These are phyloP conservation scores for Vigna unguiculata DNA, from an alignment of 306 rosid genomes.

Conservation along the genomic window DNA sequence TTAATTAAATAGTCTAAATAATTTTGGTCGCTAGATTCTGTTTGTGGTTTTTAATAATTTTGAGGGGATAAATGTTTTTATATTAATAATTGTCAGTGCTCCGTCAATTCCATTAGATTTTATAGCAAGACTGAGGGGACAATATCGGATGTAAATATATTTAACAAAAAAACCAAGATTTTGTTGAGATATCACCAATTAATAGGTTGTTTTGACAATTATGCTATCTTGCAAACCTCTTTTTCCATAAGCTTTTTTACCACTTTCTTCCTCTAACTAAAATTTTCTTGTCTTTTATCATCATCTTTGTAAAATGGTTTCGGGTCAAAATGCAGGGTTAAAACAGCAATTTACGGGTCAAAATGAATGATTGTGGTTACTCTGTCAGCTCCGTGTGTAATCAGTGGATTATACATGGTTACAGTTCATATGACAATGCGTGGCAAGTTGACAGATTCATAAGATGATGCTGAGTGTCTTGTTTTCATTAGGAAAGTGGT, in stretches of 20 bases:
- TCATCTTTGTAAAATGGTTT: background rate
- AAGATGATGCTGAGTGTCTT: slow-evolving; percentile 43
- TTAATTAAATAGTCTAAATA: slow-evolving; percentile 16
- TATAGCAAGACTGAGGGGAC: slow-evolving; percentile 11
- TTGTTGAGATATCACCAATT: slow-evolving; percentile 32
- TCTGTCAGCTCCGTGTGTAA: slow-evolving; percentile 24
- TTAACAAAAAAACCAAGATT: background rate
- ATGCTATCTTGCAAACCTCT: slow-evolving; percentile 55
- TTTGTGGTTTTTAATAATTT: slow-evolving; percentile 1
- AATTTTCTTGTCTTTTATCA: slow-evolving; percentile 20
- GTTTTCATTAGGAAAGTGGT: slow-evolving; percentile 56
- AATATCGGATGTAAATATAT: slow-evolving; percentile 20
- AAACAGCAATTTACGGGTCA: background rate
- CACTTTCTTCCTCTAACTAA: slow-evolving; percentile 27
- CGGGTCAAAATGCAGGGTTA: background rate
- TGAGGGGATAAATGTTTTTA: slow-evolving; percentile 15
- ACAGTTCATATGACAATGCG: slow-evolving; percentile 1
- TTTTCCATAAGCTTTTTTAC: slow-evolving; percentile 26
- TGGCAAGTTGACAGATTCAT: slow-evolving; percentile 35
- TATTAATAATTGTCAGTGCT: background rate
- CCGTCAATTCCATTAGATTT: slow-evolving; percentile 10
- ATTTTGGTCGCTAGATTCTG: slow-evolving; percentile 30
- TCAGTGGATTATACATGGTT: slow-evolving; percentile 27
- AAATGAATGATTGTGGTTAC: slow-evolving; percentile 14
- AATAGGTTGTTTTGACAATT: slow-evolving; percentile 32